Evolutionary conservation across 2,329 filamentous ascomycete genomes (phyloP), one percentile per base, ranked within the genome.

Genomic region (Fusarium oxysporum): DNA sequence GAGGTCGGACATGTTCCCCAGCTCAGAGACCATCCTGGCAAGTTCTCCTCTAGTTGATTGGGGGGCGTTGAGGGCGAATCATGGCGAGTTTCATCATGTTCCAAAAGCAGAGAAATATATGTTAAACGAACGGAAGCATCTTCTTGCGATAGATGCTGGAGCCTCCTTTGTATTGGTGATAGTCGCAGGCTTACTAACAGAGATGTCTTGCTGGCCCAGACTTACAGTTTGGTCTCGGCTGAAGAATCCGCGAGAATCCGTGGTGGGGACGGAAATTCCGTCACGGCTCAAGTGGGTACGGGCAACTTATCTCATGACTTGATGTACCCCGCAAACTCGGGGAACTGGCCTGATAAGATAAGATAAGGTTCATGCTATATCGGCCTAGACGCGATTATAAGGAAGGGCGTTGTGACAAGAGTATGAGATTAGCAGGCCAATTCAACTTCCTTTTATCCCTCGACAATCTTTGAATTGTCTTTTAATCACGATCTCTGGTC

Each of bases 231-330:
- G 3, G 16, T 19, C 32, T 5, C 30, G 25, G 50, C 8, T 43
- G 23, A 14, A 44, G 51, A 66, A 35, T 44, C 63, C 63, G 62
- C 44, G 19, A 66, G 43, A 66, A 38, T 50, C 63, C 63, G 62
- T 30, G 50, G 33, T 33, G 63, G 63, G 50, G 43, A 65, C 63
- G 41, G 48, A 50, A 19, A 43, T 8, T 43, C 43, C 21, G 10
- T 11, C n/a, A 12, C 4, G 1, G 0, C 11, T 10, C 35, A 3
- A 43, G 23, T 28, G 33, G 35, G 43, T 3, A 35, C 25, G 33
- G 45, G 21, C 14, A 30, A 30, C 23, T 30, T 17, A 41, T 54
- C 35, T 28, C 25, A 41, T 54, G 51, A 40, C 8, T 25, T 13
- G n/a, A 25, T 21, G 23, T 8, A 17, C 35, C 35, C 35, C 14